These are phyloP conservation scores for Leishmania aethiopica DNA, from an alignment of 208 protist genomes.

Conservation along the genomic window DNA sequence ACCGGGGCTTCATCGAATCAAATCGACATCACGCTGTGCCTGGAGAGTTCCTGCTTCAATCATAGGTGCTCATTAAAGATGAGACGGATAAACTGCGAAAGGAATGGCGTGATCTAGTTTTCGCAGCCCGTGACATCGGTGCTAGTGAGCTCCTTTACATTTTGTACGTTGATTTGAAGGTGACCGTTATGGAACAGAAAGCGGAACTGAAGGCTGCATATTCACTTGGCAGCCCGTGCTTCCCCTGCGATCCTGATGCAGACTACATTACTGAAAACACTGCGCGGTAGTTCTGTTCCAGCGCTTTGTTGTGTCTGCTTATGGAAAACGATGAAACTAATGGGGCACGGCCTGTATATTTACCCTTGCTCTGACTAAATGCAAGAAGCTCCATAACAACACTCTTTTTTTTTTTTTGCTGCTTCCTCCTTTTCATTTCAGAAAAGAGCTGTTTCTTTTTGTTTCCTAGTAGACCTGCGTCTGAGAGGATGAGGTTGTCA, in stretches of 20 bases:
- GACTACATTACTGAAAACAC: constrained; percentile 26
- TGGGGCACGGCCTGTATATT: constrained; percentile 15
- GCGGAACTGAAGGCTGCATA: constrained; percentile 39
- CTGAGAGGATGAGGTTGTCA: neutral
- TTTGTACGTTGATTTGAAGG: constrained; percentile 42
- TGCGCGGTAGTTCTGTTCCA: constrained; percentile 13
- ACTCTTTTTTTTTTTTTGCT: neutral
- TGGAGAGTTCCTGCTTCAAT: constrained; percentile 51
- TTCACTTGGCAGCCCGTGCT: constrained; percentile 35
- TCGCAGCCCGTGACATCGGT: constrained; percentile 24
- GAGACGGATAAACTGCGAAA: constrained; percentile 27
- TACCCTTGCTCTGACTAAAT: constrained; percentile 33
- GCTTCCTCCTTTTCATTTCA: neutral
- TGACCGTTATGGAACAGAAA: constrained; percentile 18
- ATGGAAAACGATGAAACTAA: constrained; percentile 37
- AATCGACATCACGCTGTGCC: constrained; percentile 33
- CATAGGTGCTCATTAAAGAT: constrained; percentile 49
- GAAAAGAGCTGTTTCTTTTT: neutral
- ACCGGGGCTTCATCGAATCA: constrained; percentile 27
- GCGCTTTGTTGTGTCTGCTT: constrained; percentile 30
- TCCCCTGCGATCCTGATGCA: constrained; percentile 14
- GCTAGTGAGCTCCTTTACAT: constrained; percentile 45
- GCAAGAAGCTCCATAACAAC: constrained; percentile 16
- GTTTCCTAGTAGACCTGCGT: neutral
- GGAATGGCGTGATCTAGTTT: constrained; percentile 28